A percentile compares a stretch with the other conserved stretches of the same genome.
Evolutionary conservation across 2,329 filamentous ascomycete genomes (phyloP).

Genomic region (Pseudogymnoascus sp.): DNA sequence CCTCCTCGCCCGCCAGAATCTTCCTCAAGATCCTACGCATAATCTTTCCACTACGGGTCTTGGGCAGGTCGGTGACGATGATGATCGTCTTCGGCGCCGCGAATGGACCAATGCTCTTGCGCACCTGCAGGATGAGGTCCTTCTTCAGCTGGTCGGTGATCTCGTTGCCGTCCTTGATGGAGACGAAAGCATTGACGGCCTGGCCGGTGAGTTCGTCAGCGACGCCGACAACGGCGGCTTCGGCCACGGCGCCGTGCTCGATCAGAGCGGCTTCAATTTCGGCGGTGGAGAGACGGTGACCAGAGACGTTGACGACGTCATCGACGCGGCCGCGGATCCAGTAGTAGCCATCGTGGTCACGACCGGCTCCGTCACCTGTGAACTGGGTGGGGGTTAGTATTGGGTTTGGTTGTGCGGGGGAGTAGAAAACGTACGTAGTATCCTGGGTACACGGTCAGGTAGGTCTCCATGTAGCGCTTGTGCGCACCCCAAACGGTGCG

Average conservation of each 20-base stretch:
- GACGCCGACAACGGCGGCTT: conserved; percentile 92
- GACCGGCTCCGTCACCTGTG: conserved; percentile 86
- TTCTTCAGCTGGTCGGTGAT: conserved; percentile 74
- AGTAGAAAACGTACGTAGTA: conserved; percentile 69
- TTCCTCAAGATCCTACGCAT: conserved; percentile 96
- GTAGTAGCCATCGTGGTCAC: conserved; percentile 98
- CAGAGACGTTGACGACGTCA: conserved; percentile 96
- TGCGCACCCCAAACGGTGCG: conserved; percentile 96
- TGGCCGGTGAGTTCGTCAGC: conserved; percentile 91
- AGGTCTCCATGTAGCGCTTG: conserved; percentile 98
- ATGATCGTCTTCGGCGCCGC: conserved; percentile 91
- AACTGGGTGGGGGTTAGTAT: conserved; percentile 44
- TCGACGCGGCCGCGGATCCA: conserved; percentile 99
- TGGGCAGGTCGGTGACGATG: conserved; percentile 86
- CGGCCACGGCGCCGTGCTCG: conserved; percentile 81
- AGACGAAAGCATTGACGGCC: conserved; percentile 93
- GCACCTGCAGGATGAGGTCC: conserved; percentile 87
- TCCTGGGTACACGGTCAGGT: conserved; percentile 93
- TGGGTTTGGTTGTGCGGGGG: neutral
- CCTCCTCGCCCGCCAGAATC: conserved; percentile 94
- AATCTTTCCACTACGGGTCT: conserved; percentile 97
- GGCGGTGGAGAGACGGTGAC: conserved; percentile 90
- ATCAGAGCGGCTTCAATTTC: conserved; percentile 97
- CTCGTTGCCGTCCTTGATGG: conserved; percentile 79
- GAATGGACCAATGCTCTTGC: conserved; percentile 95